Evolutionary conservation across 352 stramenopile species (phyloP).

Genomic region (Phytophthora ramorum): DNA sequence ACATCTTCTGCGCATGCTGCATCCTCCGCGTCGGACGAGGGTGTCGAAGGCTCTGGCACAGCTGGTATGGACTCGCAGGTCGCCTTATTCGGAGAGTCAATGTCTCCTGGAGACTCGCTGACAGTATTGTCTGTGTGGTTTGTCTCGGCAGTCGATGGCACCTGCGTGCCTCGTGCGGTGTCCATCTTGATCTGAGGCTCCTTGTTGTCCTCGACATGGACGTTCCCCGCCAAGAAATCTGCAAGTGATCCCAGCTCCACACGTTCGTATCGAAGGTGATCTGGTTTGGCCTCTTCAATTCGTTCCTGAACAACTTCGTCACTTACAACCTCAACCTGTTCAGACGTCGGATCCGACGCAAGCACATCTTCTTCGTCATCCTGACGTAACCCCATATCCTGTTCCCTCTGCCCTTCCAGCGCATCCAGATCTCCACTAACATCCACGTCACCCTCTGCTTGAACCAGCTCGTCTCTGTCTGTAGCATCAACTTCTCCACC

Average conservation of each 20-base stretch:
- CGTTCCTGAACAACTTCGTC: not conserved
- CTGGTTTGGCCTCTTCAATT: not conserved
- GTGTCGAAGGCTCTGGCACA: not conserved
- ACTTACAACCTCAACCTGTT: conserved; percentile 3
- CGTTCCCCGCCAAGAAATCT: conserved; percentile 32
- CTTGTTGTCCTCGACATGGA: not conserved
- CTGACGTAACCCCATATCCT: not conserved
- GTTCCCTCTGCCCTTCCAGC: not conserved
- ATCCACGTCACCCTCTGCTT: not conserved
- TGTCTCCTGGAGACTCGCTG: not conserved
- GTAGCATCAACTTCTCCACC: not conserved
- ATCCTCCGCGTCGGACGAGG: conserved; percentile 4
- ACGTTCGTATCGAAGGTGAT: conserved; percentile 31
- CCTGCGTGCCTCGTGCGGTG: not conserved
- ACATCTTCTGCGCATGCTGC: conserved; percentile 5
- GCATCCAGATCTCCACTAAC: not conserved
- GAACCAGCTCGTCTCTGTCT: not conserved
- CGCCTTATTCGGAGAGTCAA: not conserved
- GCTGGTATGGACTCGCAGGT: not conserved
- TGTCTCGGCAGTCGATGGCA: not conserved
- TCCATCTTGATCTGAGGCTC: too few relatives aligned
- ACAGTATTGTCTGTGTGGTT: not conserved
- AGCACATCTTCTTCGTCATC: not conserved
- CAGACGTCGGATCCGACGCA: not conserved
- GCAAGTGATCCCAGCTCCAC: conserved; percentile 43